Evolutionary conservation across 805 yeast species (phyloP).

Genomic region (Clavispora carvajalis): DNA sequence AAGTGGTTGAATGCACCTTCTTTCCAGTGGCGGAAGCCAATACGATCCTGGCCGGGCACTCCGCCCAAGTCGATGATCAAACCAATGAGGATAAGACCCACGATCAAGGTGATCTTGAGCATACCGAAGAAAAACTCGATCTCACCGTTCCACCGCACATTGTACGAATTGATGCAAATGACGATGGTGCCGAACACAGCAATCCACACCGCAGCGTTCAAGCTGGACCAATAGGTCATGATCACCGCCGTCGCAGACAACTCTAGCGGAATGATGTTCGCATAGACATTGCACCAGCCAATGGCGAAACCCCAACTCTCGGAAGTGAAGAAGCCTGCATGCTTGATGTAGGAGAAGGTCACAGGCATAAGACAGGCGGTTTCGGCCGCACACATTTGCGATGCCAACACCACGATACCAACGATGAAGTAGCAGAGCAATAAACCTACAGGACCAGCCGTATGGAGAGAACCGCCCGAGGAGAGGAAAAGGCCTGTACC

Average conservation of each 20-base stretch:
- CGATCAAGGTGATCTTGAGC: slow-evolving; percentile 20
- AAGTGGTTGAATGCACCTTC: slow-evolving; percentile 31
- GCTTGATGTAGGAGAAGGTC: slow-evolving; percentile 31
- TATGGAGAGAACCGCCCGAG: slow-evolving; percentile 44
- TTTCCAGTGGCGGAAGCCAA: slow-evolving; percentile 39
- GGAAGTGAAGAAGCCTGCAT: slow-evolving; percentile 36
- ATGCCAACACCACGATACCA: slow-evolving; percentile 30
- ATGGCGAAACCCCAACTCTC: slow-evolving; percentile 43
- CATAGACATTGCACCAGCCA: slow-evolving; percentile 41
- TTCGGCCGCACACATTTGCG: slow-evolving; percentile 38
- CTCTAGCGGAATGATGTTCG: slow-evolving; percentile 33
- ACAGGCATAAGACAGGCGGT: slow-evolving; percentile 33
- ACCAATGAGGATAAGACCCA: slow-evolving; percentile 9
- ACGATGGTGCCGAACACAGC: slow-evolving; percentile 17
- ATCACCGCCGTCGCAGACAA: slow-evolving; percentile 26
- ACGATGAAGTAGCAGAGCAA: slow-evolving; percentile 16
- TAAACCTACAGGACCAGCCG: slow-evolving; percentile 39
- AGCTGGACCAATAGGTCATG: slow-evolving; percentile 20
- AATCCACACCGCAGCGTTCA: slow-evolving; percentile 23
- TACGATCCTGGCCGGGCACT: slow-evolving; percentile 16
- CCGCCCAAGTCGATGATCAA: slow-evolving; percentile 4
- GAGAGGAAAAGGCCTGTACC: slow-evolving; percentile 55
- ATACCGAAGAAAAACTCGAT: slow-evolving; percentile 23
- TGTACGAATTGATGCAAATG: slow-evolving; percentile 21
- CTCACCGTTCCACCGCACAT: slow-evolving; percentile 32